Conservation (phyloP, 2,329 filamentous ascomycete species). For the Amphichorda felina region DNA sequence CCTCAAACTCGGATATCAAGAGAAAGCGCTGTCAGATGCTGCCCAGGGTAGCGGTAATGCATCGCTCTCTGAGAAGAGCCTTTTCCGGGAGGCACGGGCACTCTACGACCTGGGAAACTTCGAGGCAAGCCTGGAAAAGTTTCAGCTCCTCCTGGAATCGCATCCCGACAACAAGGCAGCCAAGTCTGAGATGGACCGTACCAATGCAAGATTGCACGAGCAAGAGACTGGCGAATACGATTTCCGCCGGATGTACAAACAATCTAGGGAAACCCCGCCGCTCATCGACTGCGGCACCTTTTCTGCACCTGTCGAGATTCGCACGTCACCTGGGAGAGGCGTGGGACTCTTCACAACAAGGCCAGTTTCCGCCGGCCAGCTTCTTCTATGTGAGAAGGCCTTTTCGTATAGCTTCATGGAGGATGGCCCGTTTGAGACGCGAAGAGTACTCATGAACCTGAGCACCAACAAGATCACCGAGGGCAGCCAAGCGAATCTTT, state of each 20-base stretch:
- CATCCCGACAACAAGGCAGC: slow-evolving; percentile 21
- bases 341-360: slow-evolving; percentile 38
- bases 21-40: slow-evolving; percentile 18
- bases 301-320: slow-evolving; percentile 26
- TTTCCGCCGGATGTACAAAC: slow-evolving; percentile 22
- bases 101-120: slow-evolving; percentile 30
- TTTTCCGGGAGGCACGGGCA: slow-evolving; percentile 30
- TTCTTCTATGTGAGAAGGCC: slow-evolving; percentile 44
- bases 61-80: slow-evolving; percentile 22
- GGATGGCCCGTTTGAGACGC: slow-evolving; percentile 16
- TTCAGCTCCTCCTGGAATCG: slow-evolving; percentile 15
- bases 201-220: slow-evolving; percentile 21
- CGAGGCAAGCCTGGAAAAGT: slow-evolving; percentile 18
- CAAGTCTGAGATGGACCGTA: slow-evolving; percentile 15
- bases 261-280: slow-evolving; percentile 22
- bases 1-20: slow-evolving; percentile 14
- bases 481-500: slow-evolving; percentile 27
- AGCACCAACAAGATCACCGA: slow-evolving; percentile 11
- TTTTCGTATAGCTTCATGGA: slow-evolving; percentile 27
- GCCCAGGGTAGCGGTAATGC: slow-evolving; percentile 3
- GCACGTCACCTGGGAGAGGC: slow-evolving; percentile 25
- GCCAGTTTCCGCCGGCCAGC: slow-evolving; percentile 32
- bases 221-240: slow-evolving; percentile 24
- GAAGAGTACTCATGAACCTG: slow-evolving; percentile 8
- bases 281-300: slow-evolving; percentile 35